phyloP scores from a whole-genome alignment of 768 basidiomycete species.

The Cystobasidium tubakii region DNA sequence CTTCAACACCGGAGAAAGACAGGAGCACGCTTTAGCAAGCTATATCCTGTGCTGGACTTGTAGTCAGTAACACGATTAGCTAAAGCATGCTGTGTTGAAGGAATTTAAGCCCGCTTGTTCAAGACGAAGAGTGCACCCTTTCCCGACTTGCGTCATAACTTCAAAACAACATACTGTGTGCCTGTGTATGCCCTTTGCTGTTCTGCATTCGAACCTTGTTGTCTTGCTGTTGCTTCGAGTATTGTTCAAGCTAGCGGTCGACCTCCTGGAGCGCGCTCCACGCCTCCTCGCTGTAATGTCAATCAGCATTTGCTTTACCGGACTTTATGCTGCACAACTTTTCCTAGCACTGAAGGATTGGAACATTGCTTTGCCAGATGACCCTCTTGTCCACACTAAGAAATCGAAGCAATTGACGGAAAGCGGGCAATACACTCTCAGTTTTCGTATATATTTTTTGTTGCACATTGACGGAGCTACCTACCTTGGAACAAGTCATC shows the following conservation, averaged over 20 bases:
- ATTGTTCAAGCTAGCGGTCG: not conserved
- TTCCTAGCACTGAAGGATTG: constrained; percentile 51
- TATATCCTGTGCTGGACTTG: too few relatives aligned
- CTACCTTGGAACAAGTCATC: constrained; percentile 73
- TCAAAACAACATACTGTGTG: too few relatives aligned
- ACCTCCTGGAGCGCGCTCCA: constrained; percentile 25
- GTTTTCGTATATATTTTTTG: too few relatives aligned
- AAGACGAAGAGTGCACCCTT: too few relatives aligned
- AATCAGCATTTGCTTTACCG: not conserved
- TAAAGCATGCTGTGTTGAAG: too few relatives aligned
- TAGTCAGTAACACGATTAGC: too few relatives aligned
- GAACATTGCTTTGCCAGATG: constrained; percentile 93
- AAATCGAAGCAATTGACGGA: constrained; percentile 38
- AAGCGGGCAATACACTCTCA: too few relatives aligned
- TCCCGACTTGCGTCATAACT: too few relatives aligned
- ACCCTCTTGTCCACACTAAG: constrained; percentile 58
- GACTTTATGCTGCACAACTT: not conserved
- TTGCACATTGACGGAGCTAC: not conserved
- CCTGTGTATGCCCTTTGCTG: too few relatives aligned
- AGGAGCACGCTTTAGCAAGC: too few relatives aligned
- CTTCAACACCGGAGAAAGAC: too few relatives aligned
- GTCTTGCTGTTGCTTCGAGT: not conserved
- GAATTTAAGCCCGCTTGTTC: too few relatives aligned
- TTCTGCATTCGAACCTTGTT: not conserved
- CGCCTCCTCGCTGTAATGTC: constrained; percentile 28